Percentiles rank a stretch among this genome's conserved stretches.
These are phyloP conservation scores for Centrapalus pauciflorus DNA, from an alignment of 129 eudicot species.

Conservation along the genomic window DNA sequence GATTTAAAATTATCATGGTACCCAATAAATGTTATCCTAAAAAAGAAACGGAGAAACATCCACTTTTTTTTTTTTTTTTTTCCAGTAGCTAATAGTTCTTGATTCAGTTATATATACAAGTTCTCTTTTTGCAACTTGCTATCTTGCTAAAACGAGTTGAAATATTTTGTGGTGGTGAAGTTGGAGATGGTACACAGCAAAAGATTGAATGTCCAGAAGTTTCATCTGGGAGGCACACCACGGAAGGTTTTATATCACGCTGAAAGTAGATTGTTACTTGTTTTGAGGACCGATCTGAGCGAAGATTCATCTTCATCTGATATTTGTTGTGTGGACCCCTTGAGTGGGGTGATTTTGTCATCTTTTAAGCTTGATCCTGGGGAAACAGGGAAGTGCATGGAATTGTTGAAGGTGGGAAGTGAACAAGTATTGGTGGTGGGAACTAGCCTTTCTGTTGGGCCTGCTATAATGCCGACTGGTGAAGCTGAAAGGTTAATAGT, in stretches of 20 bases:
- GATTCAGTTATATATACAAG: not conserved
- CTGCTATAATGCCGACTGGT: slow-evolving; percentile 99
- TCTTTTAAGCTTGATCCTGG: slow-evolving; percentile 87
- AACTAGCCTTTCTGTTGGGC: slow-evolving; percentile 84
- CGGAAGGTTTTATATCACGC: slow-evolving; percentile 76
- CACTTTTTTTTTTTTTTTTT: not conserved
- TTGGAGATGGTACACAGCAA: slow-evolving; percentile 89
- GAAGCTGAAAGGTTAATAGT: slow-evolving; percentile 87
- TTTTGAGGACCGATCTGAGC: slow-evolving; percentile 77
- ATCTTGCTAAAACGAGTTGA: not conserved
- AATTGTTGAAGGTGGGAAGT: slow-evolving; percentile 61
- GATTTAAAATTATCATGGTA: not conserved
- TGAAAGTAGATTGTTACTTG: slow-evolving; percentile 81
- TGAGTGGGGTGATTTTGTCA: slow-evolving; percentile 75
- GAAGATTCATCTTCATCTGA: slow-evolving; percentile 78
- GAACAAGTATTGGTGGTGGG: slow-evolving; percentile 87
- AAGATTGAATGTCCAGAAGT: slow-evolving; percentile 94
- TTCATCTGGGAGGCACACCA: slow-evolving; percentile 96
- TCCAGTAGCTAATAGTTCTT: not conserved
- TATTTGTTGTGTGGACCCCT: slow-evolving; percentile 82
- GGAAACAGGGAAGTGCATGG: slow-evolving; percentile 94
- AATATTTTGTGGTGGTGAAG: slow-evolving; percentile 33
- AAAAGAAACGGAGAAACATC: not conserved
- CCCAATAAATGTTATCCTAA: not conserved
- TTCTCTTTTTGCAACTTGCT: not conserved